These are phyloP conservation scores for Penicillium sp. DNA, from an alignment of 2,329 filamentous ascomycete species.

Conservation along the genomic window DNA sequence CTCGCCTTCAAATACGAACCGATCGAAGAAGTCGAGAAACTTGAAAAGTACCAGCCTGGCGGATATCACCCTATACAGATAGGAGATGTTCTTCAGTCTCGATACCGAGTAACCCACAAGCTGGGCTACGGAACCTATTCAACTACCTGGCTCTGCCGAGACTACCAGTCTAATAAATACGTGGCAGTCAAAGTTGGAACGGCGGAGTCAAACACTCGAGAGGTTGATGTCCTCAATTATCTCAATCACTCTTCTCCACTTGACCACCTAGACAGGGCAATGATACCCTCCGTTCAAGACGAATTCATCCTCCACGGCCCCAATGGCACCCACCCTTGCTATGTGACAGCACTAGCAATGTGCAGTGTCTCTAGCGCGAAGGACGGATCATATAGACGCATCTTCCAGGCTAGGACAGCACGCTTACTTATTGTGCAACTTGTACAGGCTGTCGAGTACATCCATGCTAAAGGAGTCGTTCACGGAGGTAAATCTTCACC, in stretches of 20 bases:
- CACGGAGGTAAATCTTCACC: slow-evolving; percentile 14
- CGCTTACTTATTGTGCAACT: slow-evolving; percentile 26
- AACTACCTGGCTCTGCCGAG: background rate
- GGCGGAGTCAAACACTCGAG: background rate
- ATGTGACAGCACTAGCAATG: slow-evolving; percentile 19
- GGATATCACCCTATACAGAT: slow-evolving; percentile 1
- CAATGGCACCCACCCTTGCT: slow-evolving; percentile 25
- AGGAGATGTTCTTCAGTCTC: background rate
- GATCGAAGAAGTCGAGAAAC: slow-evolving; percentile 21
- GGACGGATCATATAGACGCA: slow-evolving; percentile 19
- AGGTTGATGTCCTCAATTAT: slow-evolving; percentile 23
- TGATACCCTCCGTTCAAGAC: slow-evolving; percentile 19
- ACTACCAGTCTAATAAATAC: background rate
- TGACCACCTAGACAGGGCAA: background rate
- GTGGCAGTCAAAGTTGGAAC: slow-evolving; percentile 3
- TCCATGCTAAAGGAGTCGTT: slow-evolving; percentile 26
- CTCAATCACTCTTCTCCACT: slow-evolving; percentile 18
- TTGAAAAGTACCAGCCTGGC: background rate
- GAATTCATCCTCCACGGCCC: slow-evolving; percentile 21
- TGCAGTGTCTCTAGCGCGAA: slow-evolving; percentile 18
- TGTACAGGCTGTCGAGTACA: slow-evolving; percentile 31
- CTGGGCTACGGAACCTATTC: slow-evolving; percentile 1
- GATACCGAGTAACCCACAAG: slow-evolving; percentile 1
- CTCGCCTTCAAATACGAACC: background rate
- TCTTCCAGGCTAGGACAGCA: slow-evolving; percentile 25